Evolutionary conservation across 176 grass and related monocot genomes (phyloP).

Genomic region (Phoenix roebelenii): DNA sequence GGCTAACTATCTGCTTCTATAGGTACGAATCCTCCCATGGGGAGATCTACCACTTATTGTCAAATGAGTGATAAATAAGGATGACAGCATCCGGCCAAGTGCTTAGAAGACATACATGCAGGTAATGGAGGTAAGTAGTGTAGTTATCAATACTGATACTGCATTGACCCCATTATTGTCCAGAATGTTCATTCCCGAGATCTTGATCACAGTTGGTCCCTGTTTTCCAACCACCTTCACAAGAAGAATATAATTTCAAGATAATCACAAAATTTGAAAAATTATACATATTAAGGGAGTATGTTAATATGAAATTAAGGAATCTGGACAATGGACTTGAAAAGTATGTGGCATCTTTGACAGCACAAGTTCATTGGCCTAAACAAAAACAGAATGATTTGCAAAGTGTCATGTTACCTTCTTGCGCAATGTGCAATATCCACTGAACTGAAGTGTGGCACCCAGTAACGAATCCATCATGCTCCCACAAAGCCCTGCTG

Average conservation of each 20-base stretch:
- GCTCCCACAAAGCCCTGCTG: conserved; percentile 70
- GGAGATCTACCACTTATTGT: too few species aligned
- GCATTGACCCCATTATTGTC: conserved; percentile 88
- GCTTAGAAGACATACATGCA: conserved; percentile 63
- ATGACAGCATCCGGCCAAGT: too few species aligned
- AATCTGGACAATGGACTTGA: background rate
- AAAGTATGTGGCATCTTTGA: background rate
- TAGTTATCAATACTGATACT: conserved; percentile 58
- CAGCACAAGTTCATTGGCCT: background rate
- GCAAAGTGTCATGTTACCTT: conserved; percentile 41
- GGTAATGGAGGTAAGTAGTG: conserved; percentile 47
- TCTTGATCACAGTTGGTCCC: conserved; percentile 64
- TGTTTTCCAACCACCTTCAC: conserved; percentile 77
- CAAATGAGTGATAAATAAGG: too few species aligned
- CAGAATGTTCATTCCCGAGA: conserved; percentile 68
- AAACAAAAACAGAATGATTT: background rate
- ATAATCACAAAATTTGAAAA: background rate
- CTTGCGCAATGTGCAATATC: conserved; percentile 75
- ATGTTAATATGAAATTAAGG: background rate
- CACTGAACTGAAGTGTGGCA: conserved; percentile 87
- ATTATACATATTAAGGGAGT: background rate
- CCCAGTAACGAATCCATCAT: conserved; percentile 90
- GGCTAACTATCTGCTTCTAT: too few species aligned
- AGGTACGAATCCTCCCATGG: too few species aligned
- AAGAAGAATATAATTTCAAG: background rate